Percentiles rank a stretch among this genome's conserved stretches.
phyloP scores from a whole-genome alignment of 768 basidiomycete genomes.

The Mycena capillaripes region DNA sequence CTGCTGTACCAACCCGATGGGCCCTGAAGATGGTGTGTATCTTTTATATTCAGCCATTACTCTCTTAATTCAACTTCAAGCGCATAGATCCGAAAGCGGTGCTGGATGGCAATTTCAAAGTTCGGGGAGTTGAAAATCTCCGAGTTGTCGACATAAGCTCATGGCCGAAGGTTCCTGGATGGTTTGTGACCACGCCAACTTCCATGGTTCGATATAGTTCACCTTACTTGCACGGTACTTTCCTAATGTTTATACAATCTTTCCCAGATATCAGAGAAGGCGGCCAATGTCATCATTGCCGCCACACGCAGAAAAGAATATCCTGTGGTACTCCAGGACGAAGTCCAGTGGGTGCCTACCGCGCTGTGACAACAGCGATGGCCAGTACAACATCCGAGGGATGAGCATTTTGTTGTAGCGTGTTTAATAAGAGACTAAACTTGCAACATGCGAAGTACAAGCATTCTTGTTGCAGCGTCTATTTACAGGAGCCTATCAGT shows the following conservation, averaged over 20 bases:
- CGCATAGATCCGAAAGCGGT: slow-evolving; percentile 46
- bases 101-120: slow-evolving; percentile 46
- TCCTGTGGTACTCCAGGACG: background rate
- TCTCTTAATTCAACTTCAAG: background rate
- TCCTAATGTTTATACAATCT: background rate
- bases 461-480: too few species aligned
- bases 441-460: too few species aligned
- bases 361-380: too few species aligned
- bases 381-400: too few species aligned
- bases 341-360: too few species aligned
- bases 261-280: slow-evolving; percentile 48
- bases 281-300: slow-evolving; percentile 44
- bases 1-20: slow-evolving; percentile 47
- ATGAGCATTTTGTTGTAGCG: too few species aligned
- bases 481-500: too few species aligned
- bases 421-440: too few species aligned
- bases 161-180: slow-evolving; percentile 48
- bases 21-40: slow-evolving; percentile 41
- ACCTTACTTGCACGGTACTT: background rate
- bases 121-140: slow-evolving; percentile 46
- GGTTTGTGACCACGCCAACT: slow-evolving; percentile 47
- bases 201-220: slow-evolving; percentile 44
- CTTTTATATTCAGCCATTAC: background rate
- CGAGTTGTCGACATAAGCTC: slow-evolving; percentile 49
- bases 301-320: slow-evolving; percentile 9